Evolutionary conservation across 2,329 filamentous ascomycete genomes (phyloP), one percentile per base, ranked within the genome.

Genomic region (Hypoxylon sp.): DNA sequence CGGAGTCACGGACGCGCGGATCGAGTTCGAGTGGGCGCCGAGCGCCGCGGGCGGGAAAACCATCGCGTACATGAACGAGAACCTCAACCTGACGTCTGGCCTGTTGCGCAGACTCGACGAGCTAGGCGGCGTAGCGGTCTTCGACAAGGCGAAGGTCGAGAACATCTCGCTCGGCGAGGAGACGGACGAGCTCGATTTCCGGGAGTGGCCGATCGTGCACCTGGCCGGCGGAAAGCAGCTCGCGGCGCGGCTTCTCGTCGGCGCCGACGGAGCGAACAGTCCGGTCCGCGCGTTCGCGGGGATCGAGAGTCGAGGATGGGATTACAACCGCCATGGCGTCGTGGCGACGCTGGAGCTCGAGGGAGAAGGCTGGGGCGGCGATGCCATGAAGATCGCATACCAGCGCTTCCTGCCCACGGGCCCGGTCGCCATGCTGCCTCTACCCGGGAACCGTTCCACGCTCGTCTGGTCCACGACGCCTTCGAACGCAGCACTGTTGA

Each of bases 21-120:
- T 99, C 69, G 88, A 90, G 62, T 99, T 99, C 71, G 89, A 94
- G 73, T 89, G 87, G 87, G 72, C 72, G 15, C 74, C 74, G 4
- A 69, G 67, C 31, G 35, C 32, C 1, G 73, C 34, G 72, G 73
- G 63, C 71, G 74, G 75, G 67, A 81, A 78, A 54, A 89, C 85
- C 1, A 91, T 99, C 61, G 94, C 94, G 7, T 96, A 94, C 69
- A 99, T 99, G 93, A 90, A 87, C 30, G 95, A 99, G 77, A 99
- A 97, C 70, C 72, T 88, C 21, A 97, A 99, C 69, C 79, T 97
- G 23, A 91, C 90, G 2, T 87, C 87, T 0, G 91, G 85, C 0
- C 78, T 99, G 5, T 73, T 97, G 40, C 79, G 79, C 45, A 82
- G 88, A 9, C 79, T 97, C 25, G 78, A 87, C 7, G 82, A 89